Percentiles rank a stretch among this genome's conserved stretches.
Evolutionary conservation across 441 rosid species (phyloP).

Genomic region (Brassica hybrid): DNA sequence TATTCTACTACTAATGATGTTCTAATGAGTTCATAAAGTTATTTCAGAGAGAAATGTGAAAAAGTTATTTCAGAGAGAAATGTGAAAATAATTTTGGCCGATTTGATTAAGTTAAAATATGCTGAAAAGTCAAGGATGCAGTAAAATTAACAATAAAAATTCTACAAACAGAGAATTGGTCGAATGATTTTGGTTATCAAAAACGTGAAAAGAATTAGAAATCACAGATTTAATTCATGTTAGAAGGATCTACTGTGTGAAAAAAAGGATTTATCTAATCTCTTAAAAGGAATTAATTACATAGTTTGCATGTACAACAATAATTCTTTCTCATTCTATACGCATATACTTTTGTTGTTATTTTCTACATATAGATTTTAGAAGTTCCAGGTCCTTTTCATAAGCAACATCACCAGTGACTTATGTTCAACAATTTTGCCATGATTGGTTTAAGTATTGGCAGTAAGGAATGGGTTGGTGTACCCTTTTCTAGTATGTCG

Average conservation of each 20-base stretch:
- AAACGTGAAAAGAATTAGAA: not conserved
- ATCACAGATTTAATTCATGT: not conserved
- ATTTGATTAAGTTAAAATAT: not conserved
- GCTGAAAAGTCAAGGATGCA: not conserved
- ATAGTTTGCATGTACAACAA: not conserved
- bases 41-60: too few relatives aligned
- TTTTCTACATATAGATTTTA: not conserved
- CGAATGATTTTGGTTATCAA: not conserved
- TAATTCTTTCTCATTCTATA: not conserved
- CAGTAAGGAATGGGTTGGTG: not conserved
- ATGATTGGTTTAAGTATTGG: not conserved
- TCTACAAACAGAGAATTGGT: not conserved
- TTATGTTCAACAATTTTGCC: conserved; percentile 8
- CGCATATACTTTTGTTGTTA: not conserved
- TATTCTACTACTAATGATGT: too few relatives aligned
- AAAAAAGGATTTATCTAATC: not conserved
- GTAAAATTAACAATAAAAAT: not conserved
- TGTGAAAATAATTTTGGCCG: too few relatives aligned
- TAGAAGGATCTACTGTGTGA: not conserved
- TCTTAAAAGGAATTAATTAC: not conserved
- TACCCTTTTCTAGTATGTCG: not conserved
- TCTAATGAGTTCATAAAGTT: too few relatives aligned
- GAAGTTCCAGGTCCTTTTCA: conserved; percentile 3
- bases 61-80: too few relatives aligned
- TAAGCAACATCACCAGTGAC: not conserved